phyloP scores from a whole-genome alignment of 2,329 filamentous ascomycete species.

The Diplodia scrobiculata region DNA sequence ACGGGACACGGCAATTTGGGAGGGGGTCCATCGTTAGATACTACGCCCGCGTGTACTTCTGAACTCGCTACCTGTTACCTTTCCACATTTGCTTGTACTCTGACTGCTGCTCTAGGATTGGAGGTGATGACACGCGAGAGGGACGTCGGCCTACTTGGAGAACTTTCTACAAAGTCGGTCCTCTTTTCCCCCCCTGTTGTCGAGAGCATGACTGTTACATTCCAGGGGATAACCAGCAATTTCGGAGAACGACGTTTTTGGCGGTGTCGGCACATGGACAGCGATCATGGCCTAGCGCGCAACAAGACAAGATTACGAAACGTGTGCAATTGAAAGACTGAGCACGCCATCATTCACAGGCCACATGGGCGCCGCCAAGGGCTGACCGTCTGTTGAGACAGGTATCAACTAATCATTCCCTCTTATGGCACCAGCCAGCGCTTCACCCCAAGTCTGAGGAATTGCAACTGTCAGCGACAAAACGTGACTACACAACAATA shows the following conservation, averaged over 20 bases:
- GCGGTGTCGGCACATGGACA: neutral
- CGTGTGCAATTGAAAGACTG: neutral
- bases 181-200: neutral
- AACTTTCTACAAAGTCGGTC: neutral
- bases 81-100: neutral
- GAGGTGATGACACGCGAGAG: neutral
- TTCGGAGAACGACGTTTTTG: neutral
- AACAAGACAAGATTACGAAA: neutral
- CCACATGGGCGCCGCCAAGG: neutral
- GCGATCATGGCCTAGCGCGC: too few species aligned
- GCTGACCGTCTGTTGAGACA: too few species aligned
- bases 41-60: neutral
- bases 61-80: neutral
- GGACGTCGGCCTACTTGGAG: neutral
- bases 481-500: too few species aligned
- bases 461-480: neutral
- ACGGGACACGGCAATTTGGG: neutral
- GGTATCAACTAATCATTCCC: neutral
- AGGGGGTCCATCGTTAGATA: neutral
- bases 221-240: neutral
- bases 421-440: neutral
- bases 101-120: neutral
- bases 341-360: neutral
- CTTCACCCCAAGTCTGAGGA: neutral
- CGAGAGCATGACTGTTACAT: neutral